These are phyloP conservation scores for Sanghuangporus sanghuang DNA, from an alignment of 1,284 basidiomycete genomes.

Conservation along the genomic window DNA sequence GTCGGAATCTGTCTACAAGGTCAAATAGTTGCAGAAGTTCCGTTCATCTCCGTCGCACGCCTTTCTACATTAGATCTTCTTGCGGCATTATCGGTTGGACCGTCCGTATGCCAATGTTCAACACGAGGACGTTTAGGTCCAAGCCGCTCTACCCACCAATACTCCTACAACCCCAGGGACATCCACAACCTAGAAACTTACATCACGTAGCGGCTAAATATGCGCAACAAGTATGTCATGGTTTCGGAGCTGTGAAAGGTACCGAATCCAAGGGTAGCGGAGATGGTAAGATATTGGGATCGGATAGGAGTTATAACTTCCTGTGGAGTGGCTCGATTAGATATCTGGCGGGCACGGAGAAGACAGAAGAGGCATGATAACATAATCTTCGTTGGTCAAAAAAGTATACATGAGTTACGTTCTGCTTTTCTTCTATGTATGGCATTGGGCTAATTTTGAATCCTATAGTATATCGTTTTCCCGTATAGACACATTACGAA, in stretches of 20 bases:
- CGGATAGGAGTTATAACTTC: conserved; percentile 81
- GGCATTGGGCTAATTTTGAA: background rate
- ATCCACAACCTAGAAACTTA: conserved; percentile 46
- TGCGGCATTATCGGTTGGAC: conserved; percentile 66
- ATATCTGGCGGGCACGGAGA: conserved; percentile 61
- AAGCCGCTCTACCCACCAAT: too few species aligned
- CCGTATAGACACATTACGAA: too few species aligned
- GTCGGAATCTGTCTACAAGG: conserved; percentile 60
- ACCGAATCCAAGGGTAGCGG: conserved; percentile 45
- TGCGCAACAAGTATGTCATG: too few species aligned
- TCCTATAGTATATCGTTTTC: background rate
- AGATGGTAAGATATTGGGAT: conserved; percentile 57
- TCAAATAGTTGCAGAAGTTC: conserved; percentile 63
- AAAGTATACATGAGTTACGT: background rate
- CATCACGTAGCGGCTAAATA: conserved; percentile 34
- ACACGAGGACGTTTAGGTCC: conserved; percentile 39
- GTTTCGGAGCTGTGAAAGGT: conserved; percentile 55
- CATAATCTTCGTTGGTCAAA: background rate
- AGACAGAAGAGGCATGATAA: background rate
- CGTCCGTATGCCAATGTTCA: conserved; percentile 59
- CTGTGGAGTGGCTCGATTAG: conserved; percentile 83
- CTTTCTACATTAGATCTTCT: conserved; percentile 23
- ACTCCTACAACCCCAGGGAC: too few species aligned
- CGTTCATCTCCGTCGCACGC: conserved; percentile 51
- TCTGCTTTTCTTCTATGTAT: background rate